Base-by-base conservation (phyloP, 768 basidiomycete species). In the Suillus clintonianus region DNA sequence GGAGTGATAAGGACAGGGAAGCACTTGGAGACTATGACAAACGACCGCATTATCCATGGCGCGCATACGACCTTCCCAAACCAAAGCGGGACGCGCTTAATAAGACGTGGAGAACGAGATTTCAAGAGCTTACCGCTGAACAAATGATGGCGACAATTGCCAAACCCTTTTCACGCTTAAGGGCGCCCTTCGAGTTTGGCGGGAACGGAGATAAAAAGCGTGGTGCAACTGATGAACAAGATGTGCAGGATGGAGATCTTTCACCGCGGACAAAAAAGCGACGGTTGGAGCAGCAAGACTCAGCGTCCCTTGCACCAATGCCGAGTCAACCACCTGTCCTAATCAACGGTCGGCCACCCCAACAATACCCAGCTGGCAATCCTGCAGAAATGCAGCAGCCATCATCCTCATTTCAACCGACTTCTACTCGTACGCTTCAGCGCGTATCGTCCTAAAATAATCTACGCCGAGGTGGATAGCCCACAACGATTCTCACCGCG, bases 41-140 rank as follows among this genome's bases (percentile, higher is more conserved):
- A 19, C 65, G 59, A 0, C 60, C 69, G 2, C 63, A 64, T 6
- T 74, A 76, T 55, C 74, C 74, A 13, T 76, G 74, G 74, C 70
- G 58, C 47, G 64, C 69, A 5, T 58, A 72, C 62, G 62, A 54
- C 8, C 51, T 76, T 32, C 41, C 66, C 27, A 59, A 74, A 57
- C 74, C 76, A 50, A 63, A 61, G 41, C 75, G 69, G 53, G 68
- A 71, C 10, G 66, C 72, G 5, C 61, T 76, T 22, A 68, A 59
- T 37, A 68, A 72, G 34, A 74, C 71, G 2, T 76, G 71, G 2
- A 68, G 66, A 14, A 60, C 65, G 14, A 64, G 74, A 30, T 76
- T 76, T n/a, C 74, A 68, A 53, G 72, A 71, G 64, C 65, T 77
- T 4, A 72, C 77, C n/a, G 70, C 70, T 4, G 74, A 76, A 5